Percentiles rank a stretch among this genome's conserved stretches.
phyloP scores from a whole-genome alignment of 805 yeast genomes.

The Grigorovia yakushimaensis region DNA sequence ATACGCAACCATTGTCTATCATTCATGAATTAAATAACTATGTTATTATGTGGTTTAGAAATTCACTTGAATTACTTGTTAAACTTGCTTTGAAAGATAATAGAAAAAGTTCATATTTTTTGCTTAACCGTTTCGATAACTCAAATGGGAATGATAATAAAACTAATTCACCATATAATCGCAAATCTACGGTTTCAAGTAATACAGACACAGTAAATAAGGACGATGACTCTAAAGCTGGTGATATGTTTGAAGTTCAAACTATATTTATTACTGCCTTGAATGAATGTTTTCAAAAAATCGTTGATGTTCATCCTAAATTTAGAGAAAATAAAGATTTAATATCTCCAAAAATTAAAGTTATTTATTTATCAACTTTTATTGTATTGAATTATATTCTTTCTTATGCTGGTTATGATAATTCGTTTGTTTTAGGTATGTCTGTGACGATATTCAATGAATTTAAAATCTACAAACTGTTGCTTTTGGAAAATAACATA shows the following conservation, averaged over 20 bases:
- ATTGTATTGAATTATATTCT: constrained; percentile 45
- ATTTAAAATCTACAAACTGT: constrained; percentile 38
- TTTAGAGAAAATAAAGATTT: constrained; percentile 21
- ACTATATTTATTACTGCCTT: constrained; percentile 21
- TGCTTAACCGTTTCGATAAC: constrained; percentile 1
- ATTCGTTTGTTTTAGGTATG: constrained; percentile 46
- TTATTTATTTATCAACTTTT: constrained; percentile 32
- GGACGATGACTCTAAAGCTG: not conserved
- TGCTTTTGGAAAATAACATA: constrained; percentile 11
- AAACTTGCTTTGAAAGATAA: constrained; percentile 19
- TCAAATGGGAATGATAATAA: constrained; percentile 2
- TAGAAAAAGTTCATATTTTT: constrained; percentile 4
- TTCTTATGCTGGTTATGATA: constrained; percentile 49
- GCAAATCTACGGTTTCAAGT: not conserved
- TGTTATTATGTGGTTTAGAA: constrained; percentile 27
- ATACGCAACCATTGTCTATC: constrained; percentile 24
- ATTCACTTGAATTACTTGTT: constrained; percentile 25
- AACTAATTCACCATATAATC: constrained; percentile 2
- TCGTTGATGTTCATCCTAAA: constrained; percentile 26
- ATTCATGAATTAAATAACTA: constrained; percentile 26
- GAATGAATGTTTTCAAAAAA: constrained; percentile 25
- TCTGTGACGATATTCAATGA: constrained; percentile 50
- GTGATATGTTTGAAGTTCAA: constrained; percentile 14
- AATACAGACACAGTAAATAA: constrained; percentile 2
- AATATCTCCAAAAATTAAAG: constrained; percentile 24